Evolutionary conservation across 495 filamentous ascomycete genomes (phyloP).

Genomic region (Hyaloscypha bicolor): DNA sequence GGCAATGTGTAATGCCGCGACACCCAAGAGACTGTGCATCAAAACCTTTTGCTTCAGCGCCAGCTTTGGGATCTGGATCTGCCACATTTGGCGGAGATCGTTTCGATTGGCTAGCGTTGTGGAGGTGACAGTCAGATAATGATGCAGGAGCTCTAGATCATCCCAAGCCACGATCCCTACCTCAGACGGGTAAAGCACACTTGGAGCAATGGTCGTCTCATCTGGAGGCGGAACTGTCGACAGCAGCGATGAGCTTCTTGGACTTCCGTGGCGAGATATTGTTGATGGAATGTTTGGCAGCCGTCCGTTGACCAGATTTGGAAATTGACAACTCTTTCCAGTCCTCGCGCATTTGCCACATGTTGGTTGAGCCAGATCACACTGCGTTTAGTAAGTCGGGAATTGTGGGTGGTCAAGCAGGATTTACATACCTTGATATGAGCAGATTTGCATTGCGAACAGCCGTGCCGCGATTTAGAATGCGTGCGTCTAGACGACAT

Average conservation of each 20-base stretch:
- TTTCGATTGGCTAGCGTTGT: slow-evolving; percentile 13
- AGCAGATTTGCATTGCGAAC: slow-evolving; percentile 14
- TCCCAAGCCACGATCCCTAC: slow-evolving; percentile 2
- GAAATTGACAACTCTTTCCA: slow-evolving; percentile 6
- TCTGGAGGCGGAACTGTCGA: neutral
- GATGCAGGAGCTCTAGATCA: slow-evolving; percentile 24
- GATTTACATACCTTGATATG: slow-evolving; percentile 17
- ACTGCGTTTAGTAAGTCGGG: neutral
- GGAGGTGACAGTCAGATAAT: slow-evolving; percentile 18
- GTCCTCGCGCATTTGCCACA: slow-evolving; percentile 12
- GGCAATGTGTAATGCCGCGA: slow-evolving; percentile 10
- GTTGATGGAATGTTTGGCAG: neutral
- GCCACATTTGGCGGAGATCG: slow-evolving; percentile 15
- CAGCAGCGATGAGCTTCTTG: too few relatives aligned
- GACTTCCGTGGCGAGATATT: neutral
- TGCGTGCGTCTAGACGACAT: slow-evolving; percentile 22
- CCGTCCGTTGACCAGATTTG: neutral
- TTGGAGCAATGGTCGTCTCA: neutral
- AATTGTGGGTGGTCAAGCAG: neutral
- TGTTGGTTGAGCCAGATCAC: slow-evolving; percentile 9
- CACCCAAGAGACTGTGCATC: slow-evolving; percentile 14
- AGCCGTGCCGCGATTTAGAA: slow-evolving; percentile 20
- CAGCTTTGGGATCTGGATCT: slow-evolving; percentile 4
- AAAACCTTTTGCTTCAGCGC: slow-evolving; percentile 8
- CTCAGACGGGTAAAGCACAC: neutral